phyloP scores from a whole-genome alignment of 2,329 filamentous ascomycete genomes.

The Stemphylium beticola region DNA sequence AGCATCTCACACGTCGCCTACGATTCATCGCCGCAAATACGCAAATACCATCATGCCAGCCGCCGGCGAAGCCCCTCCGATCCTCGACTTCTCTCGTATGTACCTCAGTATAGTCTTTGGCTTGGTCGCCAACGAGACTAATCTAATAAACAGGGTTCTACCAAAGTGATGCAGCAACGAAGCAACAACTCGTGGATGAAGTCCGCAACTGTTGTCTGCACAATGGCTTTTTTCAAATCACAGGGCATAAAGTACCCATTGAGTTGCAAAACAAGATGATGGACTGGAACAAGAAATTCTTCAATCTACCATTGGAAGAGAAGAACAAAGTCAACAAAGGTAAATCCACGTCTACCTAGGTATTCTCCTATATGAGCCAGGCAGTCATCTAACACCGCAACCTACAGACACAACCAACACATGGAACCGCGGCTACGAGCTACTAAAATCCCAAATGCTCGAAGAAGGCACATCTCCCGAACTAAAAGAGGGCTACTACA shows the following conservation, averaged over 20 bases:
- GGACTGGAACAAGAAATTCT: conserved; percentile 50
- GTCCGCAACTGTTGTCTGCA: conserved; percentile 41
- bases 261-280: conserved; percentile 50
- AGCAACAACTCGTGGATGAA: conserved; percentile 35
- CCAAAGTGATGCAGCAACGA: conserved; percentile 26
- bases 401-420: conserved; percentile 43
- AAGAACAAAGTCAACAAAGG: conserved; percentile 51
- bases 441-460: conserved; percentile 52
- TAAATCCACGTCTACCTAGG: conserved; percentile 4
- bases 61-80: conserved; percentile 31
- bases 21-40: background rate
- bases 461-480: conserved; percentile 52
- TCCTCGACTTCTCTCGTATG: conserved; percentile 38
- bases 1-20: background rate
- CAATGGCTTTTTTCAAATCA: conserved; percentile 57
- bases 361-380: background rate
- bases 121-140: background rate
- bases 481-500: conserved; percentile 53
- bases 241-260: conserved; percentile 49
- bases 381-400: background rate
- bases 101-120: background rate
- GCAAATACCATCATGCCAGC: conserved; percentile 21
- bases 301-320: conserved; percentile 49
- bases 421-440: conserved; percentile 54
- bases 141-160: conserved; percentile 31